phyloP scores from a whole-genome alignment of 2,329 filamentous ascomycete genomes.

The Hymenoscyphus infarciens region DNA sequence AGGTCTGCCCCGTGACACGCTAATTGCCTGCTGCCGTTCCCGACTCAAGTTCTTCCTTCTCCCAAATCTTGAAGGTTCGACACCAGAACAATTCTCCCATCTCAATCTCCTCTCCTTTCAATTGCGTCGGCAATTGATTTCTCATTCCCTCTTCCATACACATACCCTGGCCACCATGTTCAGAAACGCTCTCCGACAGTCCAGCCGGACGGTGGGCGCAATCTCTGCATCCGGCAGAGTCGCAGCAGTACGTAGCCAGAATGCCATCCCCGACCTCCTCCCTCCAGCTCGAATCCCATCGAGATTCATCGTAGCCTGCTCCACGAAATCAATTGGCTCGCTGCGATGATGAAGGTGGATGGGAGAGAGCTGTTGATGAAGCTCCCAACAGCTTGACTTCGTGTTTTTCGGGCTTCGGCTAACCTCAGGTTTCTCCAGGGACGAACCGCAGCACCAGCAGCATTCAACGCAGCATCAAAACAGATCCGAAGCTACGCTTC shows the following conservation, averaged over 20 bases:
- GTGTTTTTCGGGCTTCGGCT: slow-evolving; percentile 50
- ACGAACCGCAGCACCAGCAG: slow-evolving; percentile 80
- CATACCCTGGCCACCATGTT: slow-evolving; percentile 73
- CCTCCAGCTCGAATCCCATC: slow-evolving; percentile 35
- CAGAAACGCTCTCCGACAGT: slow-evolving; percentile 97
- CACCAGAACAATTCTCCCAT: slow-evolving; percentile 28
- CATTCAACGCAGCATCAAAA: slow-evolving; percentile 66
- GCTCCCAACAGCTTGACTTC: slow-evolving; percentile 33
- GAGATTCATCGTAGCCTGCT: slow-evolving; percentile 36
- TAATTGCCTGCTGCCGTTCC: too few species aligned
- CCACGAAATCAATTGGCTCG: slow-evolving; percentile 38
- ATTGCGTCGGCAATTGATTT: slow-evolving; percentile 65
- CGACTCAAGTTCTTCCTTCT: slow-evolving; percentile 5
- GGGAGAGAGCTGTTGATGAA: slow-evolving; percentile 40
- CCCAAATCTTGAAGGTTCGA: slow-evolving; percentile 25
- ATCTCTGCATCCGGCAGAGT: slow-evolving; percentile 89
- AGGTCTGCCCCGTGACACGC: too few species aligned
- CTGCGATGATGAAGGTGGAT: slow-evolving; percentile 33
- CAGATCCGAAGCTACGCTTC: slow-evolving; percentile 83
- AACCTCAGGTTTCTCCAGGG: slow-evolving; percentile 59
- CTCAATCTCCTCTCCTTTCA: slow-evolving; percentile 57
- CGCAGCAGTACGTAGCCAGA: slow-evolving; percentile 79
- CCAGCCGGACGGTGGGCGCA: slow-evolving; percentile 89
- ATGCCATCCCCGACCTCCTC: slow-evolving; percentile 38
- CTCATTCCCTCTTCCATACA: slow-evolving; percentile 48